Conservation (phyloP, 495 filamentous ascomycete genomes). For the Saxophila tyrrhenica region DNA sequence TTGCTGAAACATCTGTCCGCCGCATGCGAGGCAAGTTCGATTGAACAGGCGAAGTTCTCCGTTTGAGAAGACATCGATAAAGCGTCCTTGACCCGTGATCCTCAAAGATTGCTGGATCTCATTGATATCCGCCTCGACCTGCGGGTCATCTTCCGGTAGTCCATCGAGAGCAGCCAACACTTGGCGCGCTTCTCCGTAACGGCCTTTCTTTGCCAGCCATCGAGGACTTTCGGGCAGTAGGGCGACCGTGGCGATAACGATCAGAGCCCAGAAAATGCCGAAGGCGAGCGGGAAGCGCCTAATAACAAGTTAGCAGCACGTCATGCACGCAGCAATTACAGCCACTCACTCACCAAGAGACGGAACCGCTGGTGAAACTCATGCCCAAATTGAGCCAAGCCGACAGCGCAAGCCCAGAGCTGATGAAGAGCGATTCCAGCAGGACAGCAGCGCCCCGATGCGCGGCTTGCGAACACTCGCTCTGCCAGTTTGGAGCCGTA, state of each 20-base stretch:
- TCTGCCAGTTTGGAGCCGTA: slow-evolving; percentile 44
- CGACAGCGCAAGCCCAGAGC: slow-evolving; percentile 21
- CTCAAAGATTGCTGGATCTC: slow-evolving; percentile 8
- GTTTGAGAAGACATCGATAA: slow-evolving; percentile 20
- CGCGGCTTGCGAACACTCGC: slow-evolving; percentile 33
- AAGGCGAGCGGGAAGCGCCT: slow-evolving; percentile 15
- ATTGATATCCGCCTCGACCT: slow-evolving; percentile 2
- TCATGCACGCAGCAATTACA: no score
- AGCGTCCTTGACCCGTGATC: slow-evolving; percentile 12
- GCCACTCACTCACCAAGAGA: slow-evolving; percentile 2
- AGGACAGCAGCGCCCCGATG: slow-evolving; percentile 39
- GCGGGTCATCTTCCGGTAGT: slow-evolving; percentile 5
- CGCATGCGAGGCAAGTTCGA: slow-evolving; percentile 21
- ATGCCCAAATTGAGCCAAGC: slow-evolving; percentile 15
- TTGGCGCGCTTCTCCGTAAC: slow-evolving; percentile 9
- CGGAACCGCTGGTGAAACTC: slow-evolving; percentile 12
- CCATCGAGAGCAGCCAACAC: slow-evolving; percentile 12
- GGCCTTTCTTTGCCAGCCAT: slow-evolving; percentile 10
- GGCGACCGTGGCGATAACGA: slow-evolving; percentile 10
- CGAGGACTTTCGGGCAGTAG: slow-evolving; percentile 10
- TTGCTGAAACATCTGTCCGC: slow-evolving; percentile 21
- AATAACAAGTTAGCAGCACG: background rate
- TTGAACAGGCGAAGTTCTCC: slow-evolving; percentile 20
- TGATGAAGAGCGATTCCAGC: slow-evolving; percentile 39
- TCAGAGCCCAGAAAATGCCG: slow-evolving; percentile 6